A percentile compares a stretch with the other conserved stretches of the same genome.
Conservation (phyloP, 2,329 filamentous ascomycete genomes). For the Clonostachys solani region DNA sequence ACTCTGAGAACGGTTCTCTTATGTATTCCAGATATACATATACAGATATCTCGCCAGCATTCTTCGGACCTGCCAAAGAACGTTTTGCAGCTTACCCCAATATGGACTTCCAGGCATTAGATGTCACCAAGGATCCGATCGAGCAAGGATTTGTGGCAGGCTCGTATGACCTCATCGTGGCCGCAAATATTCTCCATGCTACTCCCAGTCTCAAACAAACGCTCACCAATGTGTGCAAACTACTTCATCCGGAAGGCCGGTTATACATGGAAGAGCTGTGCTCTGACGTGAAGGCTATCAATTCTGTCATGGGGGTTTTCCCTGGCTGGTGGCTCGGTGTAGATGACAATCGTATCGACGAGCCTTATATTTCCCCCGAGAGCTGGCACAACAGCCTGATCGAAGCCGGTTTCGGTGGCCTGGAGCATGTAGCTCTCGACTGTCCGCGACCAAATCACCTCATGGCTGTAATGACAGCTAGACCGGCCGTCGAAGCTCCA, state of each 20-base stretch:
- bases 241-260: conserved; percentile 6
- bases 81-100: conserved; percentile 9
- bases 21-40: conserved; percentile 19
- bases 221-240: background rate
- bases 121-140: conserved; percentile 14
- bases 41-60: conserved; percentile 21
- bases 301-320: conserved; percentile 19
- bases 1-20: background rate
- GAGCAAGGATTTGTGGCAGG: conserved; percentile 19
- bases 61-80: conserved; percentile 18
- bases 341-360: conserved; percentile 13
- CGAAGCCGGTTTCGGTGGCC: conserved; percentile 13
- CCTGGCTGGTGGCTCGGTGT: conserved; percentile 28
- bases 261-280: conserved; percentile 23
- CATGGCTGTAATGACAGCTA: conserved; percentile 22
- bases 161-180: conserved; percentile 1
- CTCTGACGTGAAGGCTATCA: conserved; percentile 17
- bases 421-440: background rate
- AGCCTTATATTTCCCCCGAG: conserved; percentile 15
- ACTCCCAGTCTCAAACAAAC: background rate
- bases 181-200: conserved; percentile 1
- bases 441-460: background rate
- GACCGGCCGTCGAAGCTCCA: conserved; percentile 3
- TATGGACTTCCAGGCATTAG: conserved; percentile 12
- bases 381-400: conserved; percentile 19